phyloP scores from a whole-genome alignment of 2,329 filamentous ascomycete species.

The Fusarium armeniacum region DNA sequence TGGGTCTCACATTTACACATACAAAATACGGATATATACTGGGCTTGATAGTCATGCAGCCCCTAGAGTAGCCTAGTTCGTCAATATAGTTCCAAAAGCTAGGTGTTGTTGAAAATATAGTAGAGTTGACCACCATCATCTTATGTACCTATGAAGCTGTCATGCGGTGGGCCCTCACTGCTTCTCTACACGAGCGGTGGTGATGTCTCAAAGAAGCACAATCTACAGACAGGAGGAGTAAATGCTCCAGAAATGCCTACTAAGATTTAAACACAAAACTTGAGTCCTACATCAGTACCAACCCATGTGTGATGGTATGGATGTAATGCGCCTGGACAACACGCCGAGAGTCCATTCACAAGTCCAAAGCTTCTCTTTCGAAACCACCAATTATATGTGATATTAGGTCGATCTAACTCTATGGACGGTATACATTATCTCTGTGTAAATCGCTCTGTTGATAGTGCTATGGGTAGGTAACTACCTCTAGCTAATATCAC shows the following conservation, averaged over 20 bases:
- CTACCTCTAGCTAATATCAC: too few species aligned
- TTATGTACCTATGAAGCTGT: not conserved
- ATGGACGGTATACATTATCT: not conserved
- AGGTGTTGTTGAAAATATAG: not conserved
- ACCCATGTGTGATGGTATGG: not conserved
- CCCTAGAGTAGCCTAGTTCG: not conserved
- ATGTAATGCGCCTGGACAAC: not conserved
- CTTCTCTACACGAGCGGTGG: not conserved
- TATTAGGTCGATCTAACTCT: not conserved
- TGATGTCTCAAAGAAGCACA: not conserved
- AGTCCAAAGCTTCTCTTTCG: not conserved
- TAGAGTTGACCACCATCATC: not conserved
- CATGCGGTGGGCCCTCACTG: not conserved
- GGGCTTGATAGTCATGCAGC: not conserved
- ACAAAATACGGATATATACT: too few species aligned
- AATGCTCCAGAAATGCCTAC: constrained; percentile 2
- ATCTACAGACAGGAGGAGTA: not conserved
- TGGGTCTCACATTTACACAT: not conserved
- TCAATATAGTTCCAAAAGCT: not conserved
- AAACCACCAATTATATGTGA: not conserved
- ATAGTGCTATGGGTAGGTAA: not conserved
- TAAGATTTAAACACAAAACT: not conserved
- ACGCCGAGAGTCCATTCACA: not conserved
- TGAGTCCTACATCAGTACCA: not conserved
- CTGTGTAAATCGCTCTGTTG: not conserved